Conservation (phyloP, 2,329 filamentous ascomycete genomes). For the Exophiala phaeomuriformis region DNA sequence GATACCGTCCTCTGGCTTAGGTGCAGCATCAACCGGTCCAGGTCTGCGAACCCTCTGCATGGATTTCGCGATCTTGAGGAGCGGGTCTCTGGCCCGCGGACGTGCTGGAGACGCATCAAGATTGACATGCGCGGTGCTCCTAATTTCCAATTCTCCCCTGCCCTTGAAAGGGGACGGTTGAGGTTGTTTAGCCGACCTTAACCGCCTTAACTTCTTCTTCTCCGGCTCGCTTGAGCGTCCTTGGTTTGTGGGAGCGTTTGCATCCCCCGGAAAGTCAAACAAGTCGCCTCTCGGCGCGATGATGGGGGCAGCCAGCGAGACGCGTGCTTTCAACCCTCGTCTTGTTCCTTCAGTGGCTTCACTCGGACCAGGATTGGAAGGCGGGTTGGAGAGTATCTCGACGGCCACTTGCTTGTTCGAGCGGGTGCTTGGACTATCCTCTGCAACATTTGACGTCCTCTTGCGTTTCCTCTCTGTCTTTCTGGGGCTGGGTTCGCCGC, state of each 20-base stretch:
- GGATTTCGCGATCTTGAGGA: neutral
- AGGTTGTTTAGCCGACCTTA: conserved; percentile 7
- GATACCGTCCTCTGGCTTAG: neutral
- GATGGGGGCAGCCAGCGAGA: conserved; percentile 2
- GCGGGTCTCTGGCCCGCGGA: neutral
- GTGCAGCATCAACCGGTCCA: neutral
- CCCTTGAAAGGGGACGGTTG: conserved; percentile 20
- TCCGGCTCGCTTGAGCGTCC: neutral
- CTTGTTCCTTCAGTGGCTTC: neutral
- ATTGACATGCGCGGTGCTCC: conserved; percentile 16
- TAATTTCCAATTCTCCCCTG: conserved; percentile 8
- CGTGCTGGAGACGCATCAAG: conserved; percentile 20
- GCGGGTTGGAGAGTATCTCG: neutral
- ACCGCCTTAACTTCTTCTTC: conserved; percentile 12
- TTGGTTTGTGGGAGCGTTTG: neutral
- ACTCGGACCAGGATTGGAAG: neutral
- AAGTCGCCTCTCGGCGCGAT: neutral
- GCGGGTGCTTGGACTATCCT: neutral
- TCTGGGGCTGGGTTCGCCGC: neutral
- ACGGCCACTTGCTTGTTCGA: neutral
- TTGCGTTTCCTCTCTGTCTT: neutral
- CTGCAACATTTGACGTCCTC: neutral
- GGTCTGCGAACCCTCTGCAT: neutral
- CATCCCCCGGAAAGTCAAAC: conserved; percentile 3
- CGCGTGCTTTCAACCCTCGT: conserved; percentile 7